Conservation (phyloP, 2,329 filamentous ascomycete species). For the Helicocarpus griseus region DNA sequence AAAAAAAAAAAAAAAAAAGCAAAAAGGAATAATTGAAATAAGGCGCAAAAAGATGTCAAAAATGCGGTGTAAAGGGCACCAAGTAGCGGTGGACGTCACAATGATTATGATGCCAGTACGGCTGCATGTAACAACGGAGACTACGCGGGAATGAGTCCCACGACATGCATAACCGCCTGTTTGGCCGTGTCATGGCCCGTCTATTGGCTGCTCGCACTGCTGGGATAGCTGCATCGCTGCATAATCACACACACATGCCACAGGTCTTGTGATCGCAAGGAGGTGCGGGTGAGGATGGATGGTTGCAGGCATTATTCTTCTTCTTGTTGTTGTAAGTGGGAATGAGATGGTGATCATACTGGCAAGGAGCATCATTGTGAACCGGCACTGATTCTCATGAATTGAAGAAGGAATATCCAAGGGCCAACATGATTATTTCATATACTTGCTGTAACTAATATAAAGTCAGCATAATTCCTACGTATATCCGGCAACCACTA, state of each 20-base stretch:
- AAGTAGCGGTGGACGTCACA: conserved; percentile 7
- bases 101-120: conserved; percentile 6
- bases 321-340: too few relatives aligned
- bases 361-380: too few relatives aligned
- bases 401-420: too few relatives aligned
- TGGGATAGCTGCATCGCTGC: neutral
- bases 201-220: conserved; percentile 12
- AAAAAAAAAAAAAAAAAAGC: neutral
- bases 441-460: neutral
- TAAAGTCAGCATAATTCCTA: neutral
- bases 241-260: conserved; percentile 3
- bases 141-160: neutral
- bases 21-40: conserved; percentile 4
- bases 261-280: conserved; percentile 1
- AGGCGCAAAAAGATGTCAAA: neutral
- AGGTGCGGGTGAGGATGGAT: neutral
- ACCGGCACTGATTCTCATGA: too few relatives aligned
- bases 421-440: neutral
- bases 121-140: neutral
- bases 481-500: neutral
- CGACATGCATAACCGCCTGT: too few relatives aligned
- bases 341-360: too few relatives aligned
- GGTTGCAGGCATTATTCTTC: neutral
- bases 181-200: neutral
- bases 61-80: conserved; percentile 8